Evolutionary conservation across 148 eudicot species (phyloP).

Genomic region (Pharnaceum exiguum): DNA sequence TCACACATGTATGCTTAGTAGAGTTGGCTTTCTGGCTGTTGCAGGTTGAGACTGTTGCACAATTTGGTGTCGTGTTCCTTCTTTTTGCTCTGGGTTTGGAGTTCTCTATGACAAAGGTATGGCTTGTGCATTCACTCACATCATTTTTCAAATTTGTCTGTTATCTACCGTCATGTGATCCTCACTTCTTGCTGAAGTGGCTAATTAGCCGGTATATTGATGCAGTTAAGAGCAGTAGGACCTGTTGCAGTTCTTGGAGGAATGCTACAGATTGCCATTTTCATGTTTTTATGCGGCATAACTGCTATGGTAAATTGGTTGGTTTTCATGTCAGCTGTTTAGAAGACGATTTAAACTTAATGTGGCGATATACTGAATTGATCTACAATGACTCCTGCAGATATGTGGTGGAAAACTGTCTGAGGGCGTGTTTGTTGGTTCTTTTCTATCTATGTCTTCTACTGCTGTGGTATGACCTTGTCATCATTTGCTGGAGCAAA

Average conservation of each 20-base stretch:
- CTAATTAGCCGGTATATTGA: constrained; percentile 13
- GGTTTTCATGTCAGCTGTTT: constrained; percentile 4
- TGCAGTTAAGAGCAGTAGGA: constrained; percentile 93
- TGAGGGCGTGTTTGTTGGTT: constrained; percentile 98
- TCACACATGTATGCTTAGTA: background rate
- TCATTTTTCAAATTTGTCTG: background rate
- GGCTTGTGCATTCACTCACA: background rate
- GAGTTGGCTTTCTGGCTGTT: constrained; percentile 8
- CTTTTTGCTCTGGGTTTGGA: constrained; percentile 97
- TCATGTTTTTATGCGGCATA: constrained; percentile 80
- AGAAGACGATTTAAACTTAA: background rate
- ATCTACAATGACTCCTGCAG: constrained; percentile 33
- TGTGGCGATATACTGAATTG: constrained; percentile 1
- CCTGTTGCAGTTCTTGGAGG: constrained; percentile 98
- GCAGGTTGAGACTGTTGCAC: constrained; percentile 99
- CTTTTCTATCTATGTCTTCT: constrained; percentile 97
- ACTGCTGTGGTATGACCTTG: constrained; percentile 78
- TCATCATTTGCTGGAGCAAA: constrained; percentile 7
- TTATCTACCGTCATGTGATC: background rate
- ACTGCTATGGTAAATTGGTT: constrained; percentile 62
- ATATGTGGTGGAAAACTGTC: constrained; percentile 88
- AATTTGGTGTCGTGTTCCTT: constrained; percentile 97
- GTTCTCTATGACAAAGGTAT: constrained; percentile 88
- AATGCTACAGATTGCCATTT: constrained; percentile 74
- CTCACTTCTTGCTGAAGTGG: background rate